Evolutionary conservation across 2,329 filamentous ascomycete species (phyloP), one percentile per base, ranked within the genome.

Genomic region (Fusarium sarcochroum): DNA sequence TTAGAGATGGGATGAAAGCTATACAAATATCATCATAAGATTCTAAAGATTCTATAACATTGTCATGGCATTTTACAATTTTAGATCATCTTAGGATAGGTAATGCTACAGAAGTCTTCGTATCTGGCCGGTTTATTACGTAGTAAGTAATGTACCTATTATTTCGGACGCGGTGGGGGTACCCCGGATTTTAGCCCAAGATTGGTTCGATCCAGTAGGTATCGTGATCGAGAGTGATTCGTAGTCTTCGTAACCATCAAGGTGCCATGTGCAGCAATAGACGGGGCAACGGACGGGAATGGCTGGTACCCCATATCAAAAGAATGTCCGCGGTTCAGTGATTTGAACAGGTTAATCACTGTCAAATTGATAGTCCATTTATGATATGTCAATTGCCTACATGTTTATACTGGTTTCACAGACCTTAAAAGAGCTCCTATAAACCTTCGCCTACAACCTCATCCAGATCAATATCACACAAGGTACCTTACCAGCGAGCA

Each of bases 131-230:
- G 23, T 23, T 23, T 23, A 23, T 5, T 23, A 23, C 23, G 7
- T n/a, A n/a, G n/a, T n/a, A n/a, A n/a, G n/a, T n/a, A n/a, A n/a
- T n/a, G n/a, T n/a, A n/a, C n/a, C n/a, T n/a, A 23, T 23, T 23
- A 23, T 23, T 7, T 23, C 34, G 21, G 30, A 45, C 30, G 25
- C 15, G 32, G 67, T 60, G 63, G 58, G 32, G 41, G 46, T 56
- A 64, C 63, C 65, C 63, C 63, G 35, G 65, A 68, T 60, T 68
- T 68, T 30, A 30, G 27, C 3, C 13, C 27, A 30, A 30, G 27
- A 40, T 15, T 20, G 18, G 11, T 13, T 21, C 18, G 17, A 23
- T 41, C 20, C 6, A 23, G 14, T 14, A 41, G 15, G 3, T 20
- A 13, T 7, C 27, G n/a, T 18, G 5, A 11, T 23, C 15, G 8